These are phyloP conservation scores for Circinella umbellata DNA, from an alignment of 371 early-diverging fungal genomes.

Conservation along the genomic window DNA sequence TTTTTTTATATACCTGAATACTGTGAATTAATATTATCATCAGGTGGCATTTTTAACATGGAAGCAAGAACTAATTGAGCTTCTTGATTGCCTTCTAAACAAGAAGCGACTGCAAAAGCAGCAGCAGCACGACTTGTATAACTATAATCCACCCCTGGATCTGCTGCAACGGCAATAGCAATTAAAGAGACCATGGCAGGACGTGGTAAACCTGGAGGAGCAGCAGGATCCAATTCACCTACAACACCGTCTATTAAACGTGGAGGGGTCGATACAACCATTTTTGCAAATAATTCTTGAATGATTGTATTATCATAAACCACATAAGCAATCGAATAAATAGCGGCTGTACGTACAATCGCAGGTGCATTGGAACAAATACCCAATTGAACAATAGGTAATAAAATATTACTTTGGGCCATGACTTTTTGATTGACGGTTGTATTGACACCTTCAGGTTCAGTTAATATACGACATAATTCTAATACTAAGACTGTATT, in stretches of 20 bases:
- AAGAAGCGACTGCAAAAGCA: slow-evolving; percentile 74
- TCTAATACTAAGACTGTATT: slow-evolving; percentile 86
- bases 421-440: slow-evolving; percentile 87
- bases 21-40: slow-evolving; percentile 57
- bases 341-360: slow-evolving; percentile 68
- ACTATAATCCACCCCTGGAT: slow-evolving; percentile 49
- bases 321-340: slow-evolving; percentile 85
- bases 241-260: slow-evolving; percentile 18
- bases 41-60: slow-evolving; percentile 83
- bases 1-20: slow-evolving; percentile 31
- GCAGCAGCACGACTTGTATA: slow-evolving; percentile 77
- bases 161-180: slow-evolving; percentile 58
- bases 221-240: slow-evolving; percentile 27
- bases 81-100: slow-evolving; percentile 80
- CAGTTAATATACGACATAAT: slow-evolving; percentile 87
- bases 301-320: slow-evolving; percentile 75
- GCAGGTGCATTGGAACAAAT: slow-evolving; percentile 67
- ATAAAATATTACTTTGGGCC: slow-evolving; percentile 73
- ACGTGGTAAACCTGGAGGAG: slow-evolving; percentile 40
- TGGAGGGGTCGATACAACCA: slow-evolving; percentile 53
- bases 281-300: slow-evolving; percentile 73
- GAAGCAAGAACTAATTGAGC: slow-evolving; percentile 86
- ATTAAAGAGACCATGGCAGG: slow-evolving; percentile 68
- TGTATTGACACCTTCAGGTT: slow-evolving; percentile 87
- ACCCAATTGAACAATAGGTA: slow-evolving; percentile 69